phyloP scores from a whole-genome alignment of 2,329 filamentous ascomycete species.

The Trichoderma sp. region DNA sequence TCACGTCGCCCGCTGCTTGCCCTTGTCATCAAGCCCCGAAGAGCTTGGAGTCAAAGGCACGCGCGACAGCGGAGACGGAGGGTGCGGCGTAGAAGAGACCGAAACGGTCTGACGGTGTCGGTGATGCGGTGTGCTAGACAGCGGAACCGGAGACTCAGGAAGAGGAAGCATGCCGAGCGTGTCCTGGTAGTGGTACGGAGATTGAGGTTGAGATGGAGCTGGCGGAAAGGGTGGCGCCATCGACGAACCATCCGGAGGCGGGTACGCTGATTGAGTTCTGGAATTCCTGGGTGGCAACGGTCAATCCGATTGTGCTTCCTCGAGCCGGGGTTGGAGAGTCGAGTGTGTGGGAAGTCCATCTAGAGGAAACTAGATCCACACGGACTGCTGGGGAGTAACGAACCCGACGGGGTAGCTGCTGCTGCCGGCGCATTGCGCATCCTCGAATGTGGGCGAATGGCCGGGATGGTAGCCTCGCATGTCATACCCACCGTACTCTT shows the following conservation, averaged over 20 bases:
- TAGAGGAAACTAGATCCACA: conserved; percentile 57
- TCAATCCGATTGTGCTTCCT: conserved; percentile 55
- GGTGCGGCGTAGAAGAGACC: conserved; percentile 38
- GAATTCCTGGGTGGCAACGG: conserved; percentile 54
- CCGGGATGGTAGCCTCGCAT: conserved; percentile 45
- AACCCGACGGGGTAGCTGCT: conserved; percentile 52
- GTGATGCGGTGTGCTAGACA: conserved; percentile 36
- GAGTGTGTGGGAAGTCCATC: conserved; percentile 41
- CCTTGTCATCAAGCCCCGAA: conserved; percentile 28
- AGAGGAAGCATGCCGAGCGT: conserved; percentile 47
- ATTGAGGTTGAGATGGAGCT: conserved; percentile 49
- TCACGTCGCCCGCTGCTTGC: conserved; percentile 38
- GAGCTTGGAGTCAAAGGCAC: conserved; percentile 33
- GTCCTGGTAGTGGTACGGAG: conserved; percentile 48
- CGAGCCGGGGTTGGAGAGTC: conserved; percentile 33
- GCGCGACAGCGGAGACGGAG: conserved; percentile 39
- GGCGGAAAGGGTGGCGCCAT: conserved; percentile 40
- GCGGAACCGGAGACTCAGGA: conserved; percentile 47
- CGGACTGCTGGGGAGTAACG: conserved; percentile 63
- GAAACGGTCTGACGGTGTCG: conserved; percentile 44
- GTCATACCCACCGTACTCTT: conserved; percentile 56
- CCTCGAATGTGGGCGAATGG: conserved; percentile 50
- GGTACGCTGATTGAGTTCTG: conserved; percentile 45
- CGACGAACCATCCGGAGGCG: conserved; percentile 46
- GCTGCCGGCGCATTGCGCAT: conserved; percentile 38